Percentiles rank a stretch among this genome's conserved stretches.
Evolutionary conservation across 2,329 filamentous ascomycete genomes (phyloP).

Genomic region (Dothistroma septosporum): DNA sequence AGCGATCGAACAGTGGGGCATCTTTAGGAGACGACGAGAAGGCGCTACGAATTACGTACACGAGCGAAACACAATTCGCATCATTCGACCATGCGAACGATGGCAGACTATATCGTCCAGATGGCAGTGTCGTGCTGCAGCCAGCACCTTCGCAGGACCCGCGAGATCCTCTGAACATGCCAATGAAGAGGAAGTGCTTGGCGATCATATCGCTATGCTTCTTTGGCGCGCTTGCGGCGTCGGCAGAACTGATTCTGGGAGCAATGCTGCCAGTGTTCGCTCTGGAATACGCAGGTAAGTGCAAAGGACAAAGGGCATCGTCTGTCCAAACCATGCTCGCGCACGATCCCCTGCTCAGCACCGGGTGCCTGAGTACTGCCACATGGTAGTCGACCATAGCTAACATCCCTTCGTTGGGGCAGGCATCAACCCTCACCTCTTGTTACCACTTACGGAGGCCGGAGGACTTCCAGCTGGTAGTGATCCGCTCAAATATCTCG

Average conservation of each 20-base stretch:
- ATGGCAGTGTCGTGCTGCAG: slow-evolving; percentile 9
- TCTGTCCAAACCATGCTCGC: too few relatives aligned
- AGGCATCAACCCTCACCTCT: slow-evolving; percentile 16
- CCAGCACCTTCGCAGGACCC: slow-evolving; percentile 16
- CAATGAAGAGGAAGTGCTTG: slow-evolving; percentile 13
- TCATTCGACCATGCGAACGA: slow-evolving; percentile 7
- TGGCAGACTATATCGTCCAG: slow-evolving; percentile 2
- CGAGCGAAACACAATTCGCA: slow-evolving; percentile 3
- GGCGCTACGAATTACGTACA: background rate
- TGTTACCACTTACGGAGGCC: slow-evolving; percentile 6
- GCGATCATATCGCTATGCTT: slow-evolving; percentile 20
- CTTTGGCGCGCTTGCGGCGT: slow-evolving; percentile 28
- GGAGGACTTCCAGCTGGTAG: slow-evolving; percentile 19
- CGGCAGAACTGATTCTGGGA: slow-evolving; percentile 31
- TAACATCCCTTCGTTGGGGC: too few relatives aligned
- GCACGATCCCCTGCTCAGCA: too few relatives aligned
- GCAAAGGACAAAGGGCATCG: too few relatives aligned
- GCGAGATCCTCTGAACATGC: slow-evolving; percentile 21
- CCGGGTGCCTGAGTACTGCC: too few relatives aligned
- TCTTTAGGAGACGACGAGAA: background rate
- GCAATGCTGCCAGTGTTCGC: slow-evolving; percentile 32
- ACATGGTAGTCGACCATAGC: too few relatives aligned
- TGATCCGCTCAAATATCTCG: slow-evolving; percentile 22
- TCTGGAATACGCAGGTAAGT: slow-evolving; percentile 24
- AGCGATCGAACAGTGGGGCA: background rate